Evolutionary conservation across 202 grass and related monocot genomes (phyloP), one percentile per base, ranked within the genome.

Genomic region (Hordeum pubiflorum): DNA sequence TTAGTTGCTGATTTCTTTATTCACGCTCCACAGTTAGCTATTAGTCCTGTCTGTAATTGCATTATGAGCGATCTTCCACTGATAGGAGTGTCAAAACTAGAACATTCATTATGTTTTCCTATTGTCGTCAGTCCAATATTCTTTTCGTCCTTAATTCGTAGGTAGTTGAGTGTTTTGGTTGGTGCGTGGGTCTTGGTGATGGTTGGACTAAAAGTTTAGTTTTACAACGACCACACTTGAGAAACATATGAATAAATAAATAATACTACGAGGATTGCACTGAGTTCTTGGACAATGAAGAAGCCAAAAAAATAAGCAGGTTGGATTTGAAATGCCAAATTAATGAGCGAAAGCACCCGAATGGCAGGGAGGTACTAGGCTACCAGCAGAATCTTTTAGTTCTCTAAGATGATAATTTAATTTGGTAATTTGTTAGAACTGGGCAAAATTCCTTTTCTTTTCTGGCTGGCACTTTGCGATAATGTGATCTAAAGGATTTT

Each of bases 161-260:
- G 12, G 33, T 4, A 13, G 20, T 38, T 27, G 54, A 29, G 10
- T 3, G 27, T 46, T 36, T 67, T 23, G 79, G 14, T 50, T 17
- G 17, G 4, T 76, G 31, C 22, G 13, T 7, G 18, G 69, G 46
- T 54, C 12, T 29, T 52, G 4, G 2, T 61, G 29, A 20, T 68
- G 10, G 39, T 69, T 82, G 59, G 50, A 67, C 66, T 44, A 69
- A 58, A 34, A 17, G 29, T 87, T 80, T 48, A 10, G 55, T 66
- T 65, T 27, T 37, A 13, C 72, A 29, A 4, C 59, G 23, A 29
- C 33, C 31, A 57, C 14, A 21, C 32, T 58, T 6, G 3, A 38
- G 18, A 37, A 44, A 22, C 2, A 9, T 18, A 10, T 7, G 3
- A 55, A 48, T 78, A 59, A 63, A 69, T 41, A 8, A 40, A 62